phyloP scores from a whole-genome alignment of 225 moss, liverwort and hornwort species.

The Thuidium tamariscinum region DNA sequence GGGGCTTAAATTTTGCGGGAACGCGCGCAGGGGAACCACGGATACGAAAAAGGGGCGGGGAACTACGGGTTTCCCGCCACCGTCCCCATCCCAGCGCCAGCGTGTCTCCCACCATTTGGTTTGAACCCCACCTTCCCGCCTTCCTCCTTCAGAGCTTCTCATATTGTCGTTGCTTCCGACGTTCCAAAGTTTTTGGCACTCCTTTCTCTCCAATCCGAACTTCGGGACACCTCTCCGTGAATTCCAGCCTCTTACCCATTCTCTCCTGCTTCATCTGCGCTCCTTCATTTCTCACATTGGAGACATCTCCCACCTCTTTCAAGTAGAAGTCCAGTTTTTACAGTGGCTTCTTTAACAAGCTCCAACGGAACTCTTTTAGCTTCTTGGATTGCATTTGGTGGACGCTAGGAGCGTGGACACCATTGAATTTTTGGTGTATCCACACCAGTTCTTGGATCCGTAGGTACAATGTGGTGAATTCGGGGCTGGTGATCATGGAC shows the following conservation, averaged over 20 bases:
- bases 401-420: not conserved
- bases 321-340: not conserved
- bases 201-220: not conserved
- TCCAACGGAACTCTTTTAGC: not conserved
- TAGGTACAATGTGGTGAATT: not conserved
- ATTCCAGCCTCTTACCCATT: accelerated
- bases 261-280: too few species aligned
- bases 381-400: too few species aligned
- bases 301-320: not conserved
- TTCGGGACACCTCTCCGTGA: too few species aligned
- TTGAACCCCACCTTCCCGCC: conserved; percentile 19
- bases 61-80: conserved; percentile 16
- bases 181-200: not conserved
- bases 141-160: not conserved
- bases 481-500: not conserved
- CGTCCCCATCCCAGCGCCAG: not conserved
- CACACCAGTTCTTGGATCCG: not conserved
- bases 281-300: not conserved
- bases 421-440: not conserved
- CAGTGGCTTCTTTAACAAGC: not conserved
- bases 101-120: conserved; percentile 13
- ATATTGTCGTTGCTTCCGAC: not conserved
- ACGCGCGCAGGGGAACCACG: not conserved
- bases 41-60: not conserved
- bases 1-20: not conserved